phyloP scores from a whole-genome alignment of 495 filamentous ascomycete genomes.

The Neurospora discreta region DNA sequence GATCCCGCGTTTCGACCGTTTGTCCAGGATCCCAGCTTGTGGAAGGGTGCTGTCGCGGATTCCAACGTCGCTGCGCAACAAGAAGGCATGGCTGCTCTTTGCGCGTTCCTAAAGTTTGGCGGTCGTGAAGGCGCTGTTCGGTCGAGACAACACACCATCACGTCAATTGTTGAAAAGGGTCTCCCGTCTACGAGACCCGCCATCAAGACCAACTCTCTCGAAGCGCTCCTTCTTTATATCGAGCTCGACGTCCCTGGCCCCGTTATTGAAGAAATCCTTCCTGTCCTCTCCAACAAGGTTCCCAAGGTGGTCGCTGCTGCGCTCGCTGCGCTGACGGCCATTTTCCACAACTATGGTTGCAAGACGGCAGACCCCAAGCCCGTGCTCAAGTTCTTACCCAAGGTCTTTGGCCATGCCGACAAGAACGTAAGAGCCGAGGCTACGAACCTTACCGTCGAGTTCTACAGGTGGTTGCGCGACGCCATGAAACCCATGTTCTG shows the following conservation, averaged over 20 bases:
- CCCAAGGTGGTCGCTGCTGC: constrained; percentile 88
- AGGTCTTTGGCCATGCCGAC: constrained; percentile 90
- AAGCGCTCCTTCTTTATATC: constrained; percentile 79
- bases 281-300: constrained; percentile 77
- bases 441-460: constrained; percentile 81
- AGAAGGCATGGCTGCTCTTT: constrained; percentile 78
- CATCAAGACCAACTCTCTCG: constrained; percentile 75
- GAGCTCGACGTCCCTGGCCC: constrained; percentile 82
- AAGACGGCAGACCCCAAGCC: constrained; percentile 95
- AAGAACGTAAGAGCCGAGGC: constrained; percentile 97
- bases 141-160: constrained; percentile 64
- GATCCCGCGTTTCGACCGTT: constrained; percentile 80
- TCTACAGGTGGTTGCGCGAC: constrained; percentile 95
- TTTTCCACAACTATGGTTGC: constrained; percentile 89
- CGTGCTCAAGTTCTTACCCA: constrained; percentile 81
- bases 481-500: constrained; percentile 98
- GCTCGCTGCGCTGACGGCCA: constrained; percentile 63
- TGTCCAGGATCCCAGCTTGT: constrained; percentile 69
- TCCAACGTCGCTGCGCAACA: constrained; percentile 97
- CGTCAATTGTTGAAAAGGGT: constrained; percentile 82
- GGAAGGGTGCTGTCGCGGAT: constrained; percentile 88
- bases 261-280: constrained; percentile 82
- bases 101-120: constrained; percentile 81
- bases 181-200: constrained; percentile 75
- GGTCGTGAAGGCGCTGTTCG: constrained; percentile 68